These are phyloP conservation scores for Talaromyces funiculosus DNA, from an alignment of 2,329 filamentous ascomycete genomes.

Conservation along the genomic window DNA sequence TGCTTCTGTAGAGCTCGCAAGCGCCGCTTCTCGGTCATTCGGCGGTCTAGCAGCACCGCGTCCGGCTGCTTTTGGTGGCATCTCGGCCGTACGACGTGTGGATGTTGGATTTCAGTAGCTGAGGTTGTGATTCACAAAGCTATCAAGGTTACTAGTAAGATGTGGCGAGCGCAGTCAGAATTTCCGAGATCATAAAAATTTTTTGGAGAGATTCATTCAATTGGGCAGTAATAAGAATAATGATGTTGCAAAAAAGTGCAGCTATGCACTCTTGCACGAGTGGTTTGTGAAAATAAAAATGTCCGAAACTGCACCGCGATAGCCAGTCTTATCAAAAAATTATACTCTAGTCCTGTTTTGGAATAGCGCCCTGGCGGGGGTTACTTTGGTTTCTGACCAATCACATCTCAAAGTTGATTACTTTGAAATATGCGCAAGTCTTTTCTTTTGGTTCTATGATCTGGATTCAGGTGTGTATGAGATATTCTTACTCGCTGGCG, in stretches of 20 bases:
- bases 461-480: too few relatives aligned
- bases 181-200: neutral
- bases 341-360: neutral
- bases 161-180: too few relatives aligned
- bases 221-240: neutral
- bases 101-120: neutral
- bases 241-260: neutral
- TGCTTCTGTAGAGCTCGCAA: conserved; percentile 15
- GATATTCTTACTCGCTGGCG: too few relatives aligned
- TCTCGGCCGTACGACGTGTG: conserved; percentile 14
- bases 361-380: neutral
- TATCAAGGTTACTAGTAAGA: neutral
- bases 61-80: conserved; percentile 33
- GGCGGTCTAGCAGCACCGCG: conserved; percentile 13
- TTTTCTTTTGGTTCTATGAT: too few relatives aligned
- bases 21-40: neutral
- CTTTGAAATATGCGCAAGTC: too few relatives aligned
- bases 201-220: neutral
- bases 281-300: conserved; percentile 1
- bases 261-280: neutral
- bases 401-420: neutral
- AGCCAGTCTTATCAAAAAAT: conserved; percentile 6
- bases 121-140: neutral
- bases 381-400: neutral
- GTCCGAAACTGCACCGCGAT: conserved; percentile 3